phyloP scores from a whole-genome alignment of 1,284 basidiomycete genomes.

The Porogramme epimiltina region DNA sequence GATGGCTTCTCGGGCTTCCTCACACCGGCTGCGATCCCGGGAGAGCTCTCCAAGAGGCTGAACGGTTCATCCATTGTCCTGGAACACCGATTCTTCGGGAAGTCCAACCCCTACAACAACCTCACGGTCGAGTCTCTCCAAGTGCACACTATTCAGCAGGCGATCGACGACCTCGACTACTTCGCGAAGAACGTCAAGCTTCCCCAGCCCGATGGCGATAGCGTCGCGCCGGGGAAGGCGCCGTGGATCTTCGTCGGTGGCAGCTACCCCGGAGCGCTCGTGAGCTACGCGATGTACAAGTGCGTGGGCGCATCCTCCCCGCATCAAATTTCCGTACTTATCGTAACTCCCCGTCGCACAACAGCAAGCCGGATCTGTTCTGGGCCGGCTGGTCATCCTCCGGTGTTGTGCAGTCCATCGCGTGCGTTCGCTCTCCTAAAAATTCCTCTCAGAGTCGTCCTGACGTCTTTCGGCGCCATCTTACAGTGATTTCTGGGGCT shows the following conservation, averaged over 20 bases:
- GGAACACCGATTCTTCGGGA: constrained; percentile 56
- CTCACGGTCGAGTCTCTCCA: constrained; percentile 58
- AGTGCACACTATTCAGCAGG: constrained; percentile 71
- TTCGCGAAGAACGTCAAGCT: constrained; percentile 68
- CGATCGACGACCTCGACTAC: constrained; percentile 71
- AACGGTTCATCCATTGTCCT: constrained; percentile 64
- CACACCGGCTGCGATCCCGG: constrained; percentile 65
- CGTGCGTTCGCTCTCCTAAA: constrained; percentile 37
- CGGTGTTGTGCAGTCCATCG: constrained; percentile 68
- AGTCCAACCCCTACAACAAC: constrained; percentile 59
- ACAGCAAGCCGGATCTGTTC: constrained; percentile 46
- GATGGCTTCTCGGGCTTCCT: constrained; percentile 54
- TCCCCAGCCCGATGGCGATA: constrained; percentile 65
- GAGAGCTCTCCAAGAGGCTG: constrained; percentile 66
- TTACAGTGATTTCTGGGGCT: constrained; percentile 62
- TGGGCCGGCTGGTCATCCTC: constrained; percentile 72
- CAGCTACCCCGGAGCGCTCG: constrained; percentile 70
- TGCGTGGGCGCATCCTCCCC: constrained; percentile 30
- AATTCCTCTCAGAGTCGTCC: not conserved
- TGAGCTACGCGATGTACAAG: constrained; percentile 73
- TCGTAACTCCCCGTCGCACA: not conserved
- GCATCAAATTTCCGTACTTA: not conserved
- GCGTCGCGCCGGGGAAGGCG: constrained; percentile 55
- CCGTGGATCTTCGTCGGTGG: constrained; percentile 76
- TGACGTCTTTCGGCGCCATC: too few species aligned